Percentiles rank a stretch among this genome's conserved stretches.
These are phyloP conservation scores for Coemansia sp. DNA, from an alignment of 192 early-diverging fungal species.

Conservation along the genomic window DNA sequence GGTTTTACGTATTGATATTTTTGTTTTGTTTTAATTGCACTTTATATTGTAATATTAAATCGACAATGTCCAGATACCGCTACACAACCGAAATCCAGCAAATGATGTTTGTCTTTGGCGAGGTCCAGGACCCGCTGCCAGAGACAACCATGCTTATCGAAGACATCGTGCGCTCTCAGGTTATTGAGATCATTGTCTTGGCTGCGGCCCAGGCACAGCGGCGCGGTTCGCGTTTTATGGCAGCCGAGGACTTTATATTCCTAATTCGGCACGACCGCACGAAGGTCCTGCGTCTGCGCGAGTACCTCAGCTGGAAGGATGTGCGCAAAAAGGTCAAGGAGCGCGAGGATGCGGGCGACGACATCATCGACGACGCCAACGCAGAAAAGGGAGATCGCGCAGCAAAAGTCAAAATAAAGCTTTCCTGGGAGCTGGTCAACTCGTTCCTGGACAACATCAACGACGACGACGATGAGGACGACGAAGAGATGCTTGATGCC, in stretches of 20 bases:
- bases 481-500: constrained; percentile 89
- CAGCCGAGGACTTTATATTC: constrained; percentile 93
- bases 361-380: constrained; percentile 49
- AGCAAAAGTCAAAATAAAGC: constrained; percentile 75
- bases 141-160: constrained; percentile 92
- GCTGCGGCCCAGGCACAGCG: constrained; percentile 85
- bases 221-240: constrained; percentile 77
- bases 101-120: constrained; percentile 99
- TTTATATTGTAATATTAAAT: too few relatives aligned
- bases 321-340: constrained; percentile 93
- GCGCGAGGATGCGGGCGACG: constrained; percentile 59
- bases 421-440: constrained; percentile 93
- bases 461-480: constrained; percentile 85
- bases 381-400: constrained; percentile 58
- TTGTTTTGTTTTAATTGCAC: not conserved
- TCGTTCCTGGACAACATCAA: constrained; percentile 73
- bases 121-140: constrained; percentile 83
- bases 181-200: constrained; percentile 90
- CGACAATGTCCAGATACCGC: constrained; percentile 34
- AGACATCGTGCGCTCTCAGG: constrained; percentile 93
- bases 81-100: constrained; percentile 86
- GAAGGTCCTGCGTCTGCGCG: constrained; percentile 87
- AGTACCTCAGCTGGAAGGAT: constrained; percentile 95
- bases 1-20: not conserved
- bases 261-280: constrained; percentile 93